Evolutionary conservation across 2,329 filamentous ascomycete species (phyloP).

Genomic region (Penicillium hesseltinei): DNA sequence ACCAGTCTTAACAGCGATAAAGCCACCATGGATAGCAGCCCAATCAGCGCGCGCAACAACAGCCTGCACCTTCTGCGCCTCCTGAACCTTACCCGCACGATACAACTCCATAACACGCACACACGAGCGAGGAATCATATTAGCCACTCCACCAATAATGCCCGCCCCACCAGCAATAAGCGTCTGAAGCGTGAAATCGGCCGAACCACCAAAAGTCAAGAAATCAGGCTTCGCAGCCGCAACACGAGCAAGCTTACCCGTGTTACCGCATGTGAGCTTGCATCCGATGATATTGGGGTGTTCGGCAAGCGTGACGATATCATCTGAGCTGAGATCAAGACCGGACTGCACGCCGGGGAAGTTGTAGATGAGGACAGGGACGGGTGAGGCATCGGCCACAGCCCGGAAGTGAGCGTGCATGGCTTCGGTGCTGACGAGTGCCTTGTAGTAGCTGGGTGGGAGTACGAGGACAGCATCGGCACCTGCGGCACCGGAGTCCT

Average conservation of each 20-base stretch:
- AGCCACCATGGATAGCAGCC: conserved; percentile 77
- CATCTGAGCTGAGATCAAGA: conserved; percentile 66
- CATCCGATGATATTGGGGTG: conserved; percentile 67
- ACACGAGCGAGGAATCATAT: conserved; percentile 80
- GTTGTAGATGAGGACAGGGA: conserved; percentile 71
- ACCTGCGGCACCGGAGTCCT: conserved; percentile 66
- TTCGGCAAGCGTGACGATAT: conserved; percentile 57
- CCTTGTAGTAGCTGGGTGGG: conserved; percentile 72
- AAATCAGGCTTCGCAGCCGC: conserved; percentile 55
- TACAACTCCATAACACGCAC: conserved; percentile 77
- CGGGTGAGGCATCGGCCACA: conserved; percentile 58
- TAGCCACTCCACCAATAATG: conserved; percentile 82
- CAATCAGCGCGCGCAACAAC: conserved; percentile 77
- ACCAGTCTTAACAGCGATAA: conserved; percentile 81
- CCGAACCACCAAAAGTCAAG: conserved; percentile 84
- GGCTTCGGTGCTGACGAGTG: conserved; percentile 61
- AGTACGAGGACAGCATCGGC: conserved; percentile 75
- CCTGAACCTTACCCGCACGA: conserved; percentile 67
- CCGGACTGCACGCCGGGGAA: conserved; percentile 67
- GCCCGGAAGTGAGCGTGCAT: conserved; percentile 64
- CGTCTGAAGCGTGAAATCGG: conserved; percentile 83
- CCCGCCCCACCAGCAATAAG: conserved; percentile 75
- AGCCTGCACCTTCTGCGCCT: conserved; percentile 74
- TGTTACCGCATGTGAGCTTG: conserved; percentile 72
- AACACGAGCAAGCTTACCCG: conserved; percentile 68